Percentiles rank a stretch among this genome's conserved stretches.
Conservation (phyloP, 1,284 basidiomycete genomes). For the Garcileccinum viscosum region DNA sequence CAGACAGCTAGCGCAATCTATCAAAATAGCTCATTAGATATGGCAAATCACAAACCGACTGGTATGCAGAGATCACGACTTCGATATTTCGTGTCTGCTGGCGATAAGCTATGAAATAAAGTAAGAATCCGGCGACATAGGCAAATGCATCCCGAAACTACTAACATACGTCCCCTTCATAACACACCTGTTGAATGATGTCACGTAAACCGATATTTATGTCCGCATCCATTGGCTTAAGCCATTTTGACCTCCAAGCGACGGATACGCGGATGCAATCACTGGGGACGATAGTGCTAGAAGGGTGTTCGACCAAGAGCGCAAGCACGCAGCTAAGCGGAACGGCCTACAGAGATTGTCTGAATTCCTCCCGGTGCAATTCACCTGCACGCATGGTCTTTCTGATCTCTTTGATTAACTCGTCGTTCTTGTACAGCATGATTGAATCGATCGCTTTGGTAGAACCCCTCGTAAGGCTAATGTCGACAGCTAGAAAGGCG, state of each 20-base stretch:
- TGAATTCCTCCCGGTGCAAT: conserved; percentile 4
- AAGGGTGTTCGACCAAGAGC: background rate
- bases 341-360: conserved; percentile 5
- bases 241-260: background rate
- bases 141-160: background rate
- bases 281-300: background rate
- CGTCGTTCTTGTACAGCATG: conserved; percentile 2
- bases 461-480: conserved; percentile 16
- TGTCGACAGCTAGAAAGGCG: conserved; percentile 12
- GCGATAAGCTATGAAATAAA: background rate
- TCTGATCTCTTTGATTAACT: background rate
- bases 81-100: background rate
- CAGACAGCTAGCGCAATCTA: background rate
- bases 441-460: background rate
- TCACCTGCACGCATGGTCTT: background rate
- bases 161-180: conserved; percentile 13
- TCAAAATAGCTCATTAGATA: background rate
- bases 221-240: background rate
- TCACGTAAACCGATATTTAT: conserved; percentile 8
- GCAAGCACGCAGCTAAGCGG: background rate
- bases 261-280: conserved; percentile 3
- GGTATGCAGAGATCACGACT: background rate
- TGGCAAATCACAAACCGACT: background rate
- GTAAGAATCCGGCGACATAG: background rate
- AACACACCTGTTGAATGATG: background rate